Conservation (phyloP, 2,329 filamentous ascomycete genomes). For the Cucurbitaria berberidis region DNA sequence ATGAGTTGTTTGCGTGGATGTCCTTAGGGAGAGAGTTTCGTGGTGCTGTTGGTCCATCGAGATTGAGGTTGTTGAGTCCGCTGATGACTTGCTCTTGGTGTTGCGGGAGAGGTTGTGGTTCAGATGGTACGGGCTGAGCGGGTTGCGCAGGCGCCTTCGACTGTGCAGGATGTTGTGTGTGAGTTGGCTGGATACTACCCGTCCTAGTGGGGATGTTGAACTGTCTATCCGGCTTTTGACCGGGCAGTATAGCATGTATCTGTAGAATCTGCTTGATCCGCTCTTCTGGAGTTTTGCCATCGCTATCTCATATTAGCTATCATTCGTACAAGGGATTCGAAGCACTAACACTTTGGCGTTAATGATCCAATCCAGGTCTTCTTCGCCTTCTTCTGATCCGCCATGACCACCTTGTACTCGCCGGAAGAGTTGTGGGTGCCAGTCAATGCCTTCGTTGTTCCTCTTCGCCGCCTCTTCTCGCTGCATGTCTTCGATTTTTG, state of each 20-base stretch:
- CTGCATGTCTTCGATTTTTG: slow-evolving; percentile 92
- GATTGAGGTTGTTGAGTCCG: neutral
- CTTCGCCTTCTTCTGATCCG: slow-evolving; percentile 78
- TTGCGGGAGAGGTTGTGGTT: neutral
- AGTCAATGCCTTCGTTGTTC: slow-evolving; percentile 79
- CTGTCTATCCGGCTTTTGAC: slow-evolving; percentile 66
- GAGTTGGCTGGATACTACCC: slow-evolving; percentile 17
- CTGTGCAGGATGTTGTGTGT: slow-evolving; percentile 8
- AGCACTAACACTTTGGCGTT: slow-evolving; percentile 76
- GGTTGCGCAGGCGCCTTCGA: slow-evolving; percentile 9
- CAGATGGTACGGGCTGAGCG: slow-evolving; percentile 4
- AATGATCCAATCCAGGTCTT: slow-evolving; percentile 94
- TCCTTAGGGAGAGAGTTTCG: slow-evolving; percentile 8
- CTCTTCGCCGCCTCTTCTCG: slow-evolving; percentile 84
- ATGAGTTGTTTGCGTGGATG: slow-evolving; percentile 9
- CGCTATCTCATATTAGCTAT: slow-evolving; percentile 41
- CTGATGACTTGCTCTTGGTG: neutral
- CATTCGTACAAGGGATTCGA: neutral
- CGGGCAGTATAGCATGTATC: slow-evolving; percentile 83
- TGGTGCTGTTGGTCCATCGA: slow-evolving; percentile 52
- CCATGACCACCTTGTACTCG: slow-evolving; percentile 72
- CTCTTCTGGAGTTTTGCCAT: slow-evolving; percentile 69
- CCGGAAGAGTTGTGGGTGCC: slow-evolving; percentile 87
- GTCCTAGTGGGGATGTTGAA: slow-evolving; percentile 64
- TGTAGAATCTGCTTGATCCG: slow-evolving; percentile 82